A percentile compares a stretch with the other conserved stretches of the same genome.
Conservation (phyloP, 2,329 filamentous ascomycete species). For the Colletotrichum limetticola region DNA sequence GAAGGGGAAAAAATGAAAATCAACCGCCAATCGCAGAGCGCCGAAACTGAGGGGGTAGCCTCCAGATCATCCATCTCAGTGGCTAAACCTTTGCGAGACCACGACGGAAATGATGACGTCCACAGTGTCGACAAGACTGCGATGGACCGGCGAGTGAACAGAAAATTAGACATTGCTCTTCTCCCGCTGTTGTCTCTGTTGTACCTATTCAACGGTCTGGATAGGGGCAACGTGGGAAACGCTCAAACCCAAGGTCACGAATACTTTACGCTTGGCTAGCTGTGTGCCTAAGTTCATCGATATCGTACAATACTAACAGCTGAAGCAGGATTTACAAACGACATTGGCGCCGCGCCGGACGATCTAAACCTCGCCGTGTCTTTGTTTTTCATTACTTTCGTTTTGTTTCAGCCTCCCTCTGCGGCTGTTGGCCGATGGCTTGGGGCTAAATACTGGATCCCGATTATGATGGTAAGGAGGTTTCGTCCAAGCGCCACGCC, state of each 20-base stretch:
- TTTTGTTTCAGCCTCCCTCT: constrained; percentile 66
- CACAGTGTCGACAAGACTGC: neutral
- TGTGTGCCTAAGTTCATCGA: neutral
- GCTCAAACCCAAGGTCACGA: constrained; percentile 49
- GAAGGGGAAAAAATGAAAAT: neutral
- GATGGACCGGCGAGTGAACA: constrained; percentile 41
- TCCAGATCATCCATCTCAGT: constrained; percentile 15
- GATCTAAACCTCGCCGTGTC: constrained; percentile 67
- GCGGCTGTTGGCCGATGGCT: constrained; percentile 53
- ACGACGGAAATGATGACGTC: neutral
- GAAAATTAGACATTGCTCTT: constrained; percentile 49
- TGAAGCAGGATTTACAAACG: constrained; percentile 58
- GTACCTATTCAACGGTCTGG: constrained; percentile 54
- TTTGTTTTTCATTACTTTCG: constrained; percentile 68
- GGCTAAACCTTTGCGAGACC: constrained; percentile 2
- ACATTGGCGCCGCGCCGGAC: constrained; percentile 60
- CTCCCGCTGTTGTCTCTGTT: constrained; percentile 51
- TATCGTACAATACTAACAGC: constrained; percentile 1
- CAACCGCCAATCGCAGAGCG: constrained; percentile 15
- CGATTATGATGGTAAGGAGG: constrained; percentile 61
- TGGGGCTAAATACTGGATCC: constrained; percentile 65
- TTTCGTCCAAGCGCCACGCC: constrained; percentile 51
- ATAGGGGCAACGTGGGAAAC: constrained; percentile 54
- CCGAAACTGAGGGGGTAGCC: constrained; percentile 12
- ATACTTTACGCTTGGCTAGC: neutral